phyloP scores from a whole-genome alignment of 495 filamentous ascomycete species.

The Daldinia concentrica region DNA sequence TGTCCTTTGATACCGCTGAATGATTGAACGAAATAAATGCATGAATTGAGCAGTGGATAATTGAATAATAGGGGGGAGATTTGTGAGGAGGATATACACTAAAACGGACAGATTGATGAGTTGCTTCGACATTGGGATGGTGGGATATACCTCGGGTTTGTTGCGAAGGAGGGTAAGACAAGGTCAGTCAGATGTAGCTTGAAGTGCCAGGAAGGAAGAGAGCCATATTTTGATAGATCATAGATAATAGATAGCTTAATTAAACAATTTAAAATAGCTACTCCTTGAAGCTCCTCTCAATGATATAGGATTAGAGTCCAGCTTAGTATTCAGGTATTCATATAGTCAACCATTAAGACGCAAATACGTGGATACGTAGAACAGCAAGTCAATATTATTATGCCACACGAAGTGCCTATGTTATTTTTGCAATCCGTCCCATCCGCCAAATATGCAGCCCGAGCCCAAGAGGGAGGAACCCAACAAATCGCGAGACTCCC shows the following conservation, averaged over 20 bases:
- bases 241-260: conserved; percentile 5
- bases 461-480: conserved; percentile 4
- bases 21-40: conserved; percentile 15
- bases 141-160: conserved; percentile 2
- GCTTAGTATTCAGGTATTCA: background rate
- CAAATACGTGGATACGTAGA: background rate
- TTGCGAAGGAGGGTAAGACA: background rate
- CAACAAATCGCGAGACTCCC: background rate
- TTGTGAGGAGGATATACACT: background rate
- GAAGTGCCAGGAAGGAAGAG: background rate
- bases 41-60: background rate
- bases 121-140: background rate
- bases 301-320: background rate
- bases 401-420: background rate
- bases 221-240: background rate
- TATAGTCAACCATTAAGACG: background rate
- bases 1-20: background rate
- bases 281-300: background rate
- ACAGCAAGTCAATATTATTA: conserved; percentile 14
- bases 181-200: background rate
- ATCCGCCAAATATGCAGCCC: conserved; percentile 18
- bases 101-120: background rate
- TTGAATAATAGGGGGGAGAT: background rate
- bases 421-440: conserved; percentile 3
- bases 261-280: background rate